Percentiles rank a stretch among this genome's conserved stretches.
phyloP scores from a whole-genome alignment of 2,329 filamentous ascomycete genomes.

The Beauveria australis region DNA sequence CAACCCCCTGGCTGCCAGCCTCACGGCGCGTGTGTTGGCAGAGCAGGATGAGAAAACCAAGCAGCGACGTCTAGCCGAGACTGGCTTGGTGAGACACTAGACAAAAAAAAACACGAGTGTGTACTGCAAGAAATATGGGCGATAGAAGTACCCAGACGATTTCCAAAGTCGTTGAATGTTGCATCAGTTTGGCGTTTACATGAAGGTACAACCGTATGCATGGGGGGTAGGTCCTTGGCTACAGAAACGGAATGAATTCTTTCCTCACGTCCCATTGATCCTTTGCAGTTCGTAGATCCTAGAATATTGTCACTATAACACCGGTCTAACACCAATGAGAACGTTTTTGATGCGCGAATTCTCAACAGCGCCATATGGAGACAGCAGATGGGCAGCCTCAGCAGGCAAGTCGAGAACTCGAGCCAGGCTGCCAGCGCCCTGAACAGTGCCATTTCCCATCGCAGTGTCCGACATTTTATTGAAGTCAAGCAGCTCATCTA shows the following conservation, averaged over 20 bases:
- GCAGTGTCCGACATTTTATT: neutral
- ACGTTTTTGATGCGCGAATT: constrained; percentile 22
- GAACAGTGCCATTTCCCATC: neutral
- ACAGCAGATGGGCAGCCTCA: constrained; percentile 12
- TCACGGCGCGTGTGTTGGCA: constrained; percentile 78
- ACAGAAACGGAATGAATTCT: constrained; percentile 17
- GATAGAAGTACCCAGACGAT: neutral
- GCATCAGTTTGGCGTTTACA: neutral
- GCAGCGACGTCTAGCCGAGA: constrained; percentile 54
- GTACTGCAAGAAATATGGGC: neutral
- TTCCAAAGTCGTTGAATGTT: neutral
- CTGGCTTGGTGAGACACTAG: constrained; percentile 12
- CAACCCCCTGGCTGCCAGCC: constrained; percentile 73
- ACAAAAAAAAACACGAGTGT: neutral
- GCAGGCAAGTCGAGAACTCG: constrained; percentile 2
- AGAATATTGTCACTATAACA: constrained; percentile 23
- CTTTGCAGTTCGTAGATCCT: constrained; percentile 17
- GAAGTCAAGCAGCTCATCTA: neutral
- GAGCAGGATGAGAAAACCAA: constrained; percentile 82
- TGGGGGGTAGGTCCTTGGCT: neutral
- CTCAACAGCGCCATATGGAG: constrained; percentile 23
- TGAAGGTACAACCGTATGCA: neutral
- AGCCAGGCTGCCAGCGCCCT: neutral
- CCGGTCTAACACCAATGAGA: constrained; percentile 20
- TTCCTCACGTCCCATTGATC: constrained; percentile 22